phyloP scores from a whole-genome alignment of 768 basidiomycete genomes.

The button mushroom (Agaricus bisporus) region DNA sequence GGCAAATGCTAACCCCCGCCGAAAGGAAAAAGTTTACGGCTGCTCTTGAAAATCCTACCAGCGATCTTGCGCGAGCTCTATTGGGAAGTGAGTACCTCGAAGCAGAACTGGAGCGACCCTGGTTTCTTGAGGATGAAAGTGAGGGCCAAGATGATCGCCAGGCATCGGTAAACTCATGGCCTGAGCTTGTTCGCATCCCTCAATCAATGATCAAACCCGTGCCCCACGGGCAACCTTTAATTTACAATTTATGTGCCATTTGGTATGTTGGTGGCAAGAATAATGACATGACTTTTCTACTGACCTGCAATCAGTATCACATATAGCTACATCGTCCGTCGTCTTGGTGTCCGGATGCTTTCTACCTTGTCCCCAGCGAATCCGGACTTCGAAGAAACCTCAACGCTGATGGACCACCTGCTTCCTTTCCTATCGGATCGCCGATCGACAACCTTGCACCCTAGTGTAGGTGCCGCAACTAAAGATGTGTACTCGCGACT shows the following conservation, averaged over 20 bases:
- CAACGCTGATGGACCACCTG: constrained; percentile 40
- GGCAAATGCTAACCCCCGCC: constrained; percentile 51
- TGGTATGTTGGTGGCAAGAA: constrained; percentile 40
- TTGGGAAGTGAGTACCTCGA: constrained; percentile 52
- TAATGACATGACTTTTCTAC: constrained; percentile 2
- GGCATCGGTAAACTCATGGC: constrained; percentile 19
- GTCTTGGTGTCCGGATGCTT: constrained; percentile 54
- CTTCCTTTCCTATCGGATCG: constrained; percentile 63
- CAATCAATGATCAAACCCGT: constrained; percentile 33
- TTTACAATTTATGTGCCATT: constrained; percentile 66
- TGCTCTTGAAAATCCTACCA: constrained; percentile 54
- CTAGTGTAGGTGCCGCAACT: constrained; percentile 44
- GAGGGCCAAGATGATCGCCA: neutral
- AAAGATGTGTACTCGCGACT: constrained; percentile 65
- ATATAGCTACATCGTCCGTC: constrained; percentile 63
- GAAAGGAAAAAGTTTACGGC: constrained; percentile 58
- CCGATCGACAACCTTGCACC: constrained; percentile 48
- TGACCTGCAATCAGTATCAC: constrained; percentile 40
- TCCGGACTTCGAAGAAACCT: constrained; percentile 41
- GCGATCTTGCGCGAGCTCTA: constrained; percentile 53
- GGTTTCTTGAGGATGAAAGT: constrained; percentile 46
- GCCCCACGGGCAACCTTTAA: constrained; percentile 34
- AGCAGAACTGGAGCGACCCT: constrained; percentile 47
- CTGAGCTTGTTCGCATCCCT: constrained; percentile 42
- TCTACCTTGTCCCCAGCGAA: constrained; percentile 31